Conservation (phyloP, 192 early-diverging fungal species). For the Glomus cerebriforme region DNA sequence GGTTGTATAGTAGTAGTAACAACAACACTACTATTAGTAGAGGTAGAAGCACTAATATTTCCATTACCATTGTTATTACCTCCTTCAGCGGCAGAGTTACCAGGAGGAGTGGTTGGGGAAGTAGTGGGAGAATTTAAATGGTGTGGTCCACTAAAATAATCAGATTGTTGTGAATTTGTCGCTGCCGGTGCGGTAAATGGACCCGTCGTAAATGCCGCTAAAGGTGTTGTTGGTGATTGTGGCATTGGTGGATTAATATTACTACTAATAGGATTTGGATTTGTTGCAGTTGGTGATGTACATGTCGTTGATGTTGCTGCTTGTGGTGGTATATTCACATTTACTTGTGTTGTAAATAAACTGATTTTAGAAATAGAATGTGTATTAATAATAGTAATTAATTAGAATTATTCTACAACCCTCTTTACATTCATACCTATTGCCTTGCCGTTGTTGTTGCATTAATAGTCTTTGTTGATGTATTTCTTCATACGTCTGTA, state of each 20-base stretch:
- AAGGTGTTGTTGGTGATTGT: constrained; percentile 31
- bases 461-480: neutral
- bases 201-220: constrained; percentile 35
- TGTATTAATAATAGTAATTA: neutral
- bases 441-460: neutral
- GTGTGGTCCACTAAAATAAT: constrained; percentile 40
- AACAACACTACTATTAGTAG: neutral
- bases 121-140: constrained; percentile 16
- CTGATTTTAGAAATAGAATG: neutral
- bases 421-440: neutral
- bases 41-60: neutral
- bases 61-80: neutral
- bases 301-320: neutral
- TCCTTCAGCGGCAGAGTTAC: no score
- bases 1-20: constrained; percentile 34
- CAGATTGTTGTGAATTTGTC: constrained; percentile 25
- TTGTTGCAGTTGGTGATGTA: neutral
- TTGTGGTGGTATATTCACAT: constrained; percentile 5
- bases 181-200: constrained; percentile 42
- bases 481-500: constrained; percentile 53
- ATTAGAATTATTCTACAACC: neutral
- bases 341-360: neutral
- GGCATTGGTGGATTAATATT: neutral
- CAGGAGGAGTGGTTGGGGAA: constrained; percentile 16
- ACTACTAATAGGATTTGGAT: neutral